Evolutionary conservation across 495 filamentous ascomycete genomes (phyloP).

Genomic region (Neurospora africana): DNA sequence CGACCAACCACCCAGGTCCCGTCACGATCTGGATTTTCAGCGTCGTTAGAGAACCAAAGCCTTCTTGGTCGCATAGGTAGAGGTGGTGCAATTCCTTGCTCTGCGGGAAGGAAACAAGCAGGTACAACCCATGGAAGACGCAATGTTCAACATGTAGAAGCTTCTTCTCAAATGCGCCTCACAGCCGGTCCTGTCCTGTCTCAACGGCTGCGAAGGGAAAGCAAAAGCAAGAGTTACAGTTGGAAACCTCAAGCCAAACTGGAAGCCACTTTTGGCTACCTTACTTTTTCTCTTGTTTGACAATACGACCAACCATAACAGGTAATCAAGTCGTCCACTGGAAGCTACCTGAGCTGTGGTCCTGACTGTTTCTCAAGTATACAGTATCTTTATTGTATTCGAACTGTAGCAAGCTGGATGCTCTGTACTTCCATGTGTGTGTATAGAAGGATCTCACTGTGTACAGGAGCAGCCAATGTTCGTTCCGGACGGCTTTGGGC

Average conservation of each 20-base stretch:
- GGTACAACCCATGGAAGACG: not conserved
- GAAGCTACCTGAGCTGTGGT: not conserved
- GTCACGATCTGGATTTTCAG: not conserved
- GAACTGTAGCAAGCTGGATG: not conserved
- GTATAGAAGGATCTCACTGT: not conserved
- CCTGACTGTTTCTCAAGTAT: not conserved
- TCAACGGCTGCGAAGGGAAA: not conserved
- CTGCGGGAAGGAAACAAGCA: not conserved
- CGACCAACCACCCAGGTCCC: not conserved
- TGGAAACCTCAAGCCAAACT: too few relatives aligned
- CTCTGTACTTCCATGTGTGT: not conserved
- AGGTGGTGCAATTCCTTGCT: not conserved
- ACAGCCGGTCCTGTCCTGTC: not conserved
- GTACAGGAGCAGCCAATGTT: not conserved
- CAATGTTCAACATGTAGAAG: too few relatives aligned
- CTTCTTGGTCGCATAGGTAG: not conserved
- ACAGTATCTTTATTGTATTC: not conserved
- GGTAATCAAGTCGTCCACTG: not conserved
- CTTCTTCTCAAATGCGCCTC: not conserved
- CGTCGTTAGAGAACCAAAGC: not conserved
- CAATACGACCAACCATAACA: not conserved
- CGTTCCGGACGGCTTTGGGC: not conserved
- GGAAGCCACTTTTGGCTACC: not conserved
- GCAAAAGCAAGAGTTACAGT: not conserved
- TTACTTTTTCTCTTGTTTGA: not conserved